Conservation (phyloP, 495 filamentous ascomycete genomes). For the Copromyces sp. region DNA sequence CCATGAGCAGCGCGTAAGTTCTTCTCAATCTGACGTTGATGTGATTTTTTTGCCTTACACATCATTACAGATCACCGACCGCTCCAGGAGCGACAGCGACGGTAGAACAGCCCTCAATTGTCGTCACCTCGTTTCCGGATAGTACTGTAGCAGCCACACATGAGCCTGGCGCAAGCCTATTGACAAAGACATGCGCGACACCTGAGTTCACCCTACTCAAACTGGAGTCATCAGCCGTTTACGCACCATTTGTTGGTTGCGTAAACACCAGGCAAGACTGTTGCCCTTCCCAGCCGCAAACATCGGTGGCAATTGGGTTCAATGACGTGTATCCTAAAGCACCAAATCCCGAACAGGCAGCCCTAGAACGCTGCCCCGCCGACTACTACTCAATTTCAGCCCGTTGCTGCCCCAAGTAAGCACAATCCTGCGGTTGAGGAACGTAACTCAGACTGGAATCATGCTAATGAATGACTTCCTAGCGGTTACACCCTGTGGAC, state of each 20-base stretch:
- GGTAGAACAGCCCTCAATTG: neutral
- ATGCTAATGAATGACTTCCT: neutral
- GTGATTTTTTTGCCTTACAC: neutral
- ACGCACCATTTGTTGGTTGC: constrained; percentile 17
- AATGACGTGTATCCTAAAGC: constrained; percentile 5
- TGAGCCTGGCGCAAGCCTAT: neutral
- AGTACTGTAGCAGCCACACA: neutral
- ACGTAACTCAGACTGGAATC: neutral
- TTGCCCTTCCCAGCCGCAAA: constrained; percentile 10
- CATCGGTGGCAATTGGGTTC: neutral
- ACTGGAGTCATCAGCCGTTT: constrained; percentile 5
- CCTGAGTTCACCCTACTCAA: constrained; percentile 12
- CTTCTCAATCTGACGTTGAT: neutral
- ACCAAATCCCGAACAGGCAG: constrained; percentile 1
- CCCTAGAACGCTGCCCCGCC: constrained; percentile 6
- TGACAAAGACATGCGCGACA: constrained; percentile 8
- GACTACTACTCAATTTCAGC: constrained; percentile 14
- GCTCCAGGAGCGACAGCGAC: neutral
- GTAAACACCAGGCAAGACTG: constrained; percentile 9
- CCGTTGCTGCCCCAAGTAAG: constrained; percentile 18
- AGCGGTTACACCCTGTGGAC: constrained; percentile 17
- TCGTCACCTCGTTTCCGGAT: neutral
- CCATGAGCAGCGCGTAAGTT: neutral
- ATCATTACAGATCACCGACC: neutral
- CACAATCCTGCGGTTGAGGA: neutral